These are phyloP conservation scores for Metschnikowia continentalis DNA, from an alignment of 805 yeast genomes.

Conservation along the genomic window DNA sequence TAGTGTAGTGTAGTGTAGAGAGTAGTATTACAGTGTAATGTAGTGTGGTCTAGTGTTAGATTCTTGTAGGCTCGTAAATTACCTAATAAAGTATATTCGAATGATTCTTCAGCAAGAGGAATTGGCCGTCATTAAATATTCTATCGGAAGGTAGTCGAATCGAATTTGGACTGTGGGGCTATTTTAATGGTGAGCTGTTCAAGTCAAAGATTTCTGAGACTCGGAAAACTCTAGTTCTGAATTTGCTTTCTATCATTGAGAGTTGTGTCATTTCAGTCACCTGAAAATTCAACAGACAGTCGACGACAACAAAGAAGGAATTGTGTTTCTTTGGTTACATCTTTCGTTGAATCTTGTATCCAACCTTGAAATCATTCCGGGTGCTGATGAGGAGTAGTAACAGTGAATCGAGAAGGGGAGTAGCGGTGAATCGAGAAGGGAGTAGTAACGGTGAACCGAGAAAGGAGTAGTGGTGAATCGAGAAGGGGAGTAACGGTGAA, in stretches of 20 bases:
- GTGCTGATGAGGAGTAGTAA: neutral
- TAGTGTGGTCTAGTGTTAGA: too few relatives aligned
- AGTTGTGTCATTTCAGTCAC: neutral
- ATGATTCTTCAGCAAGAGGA: too few relatives aligned
- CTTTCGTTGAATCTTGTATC: neutral
- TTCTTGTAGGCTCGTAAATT: too few relatives aligned
- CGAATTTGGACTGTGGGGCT: constrained; percentile 13
- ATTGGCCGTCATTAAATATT: too few relatives aligned
- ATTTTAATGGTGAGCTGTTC: constrained; percentile 1
- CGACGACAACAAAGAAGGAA: neutral
- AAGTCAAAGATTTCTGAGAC: neutral
- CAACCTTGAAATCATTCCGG: neutral
- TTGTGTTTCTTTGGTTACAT: neutral
- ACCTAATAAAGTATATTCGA: too few relatives aligned
- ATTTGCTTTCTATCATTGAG: neutral
- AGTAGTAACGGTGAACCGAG: too few relatives aligned
- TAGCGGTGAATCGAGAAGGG: too few relatives aligned
- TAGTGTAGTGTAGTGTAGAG: too few relatives aligned
- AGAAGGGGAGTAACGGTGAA: too few relatives aligned
- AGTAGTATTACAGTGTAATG: too few relatives aligned
- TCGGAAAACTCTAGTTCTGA: neutral
- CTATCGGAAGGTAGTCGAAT: neutral
- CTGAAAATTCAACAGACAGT: neutral
- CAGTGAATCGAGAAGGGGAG: too few relatives aligned
- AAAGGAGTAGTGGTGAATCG: too few relatives aligned